Conservation (phyloP, 345 rosid genomes). For the sweet orange (Citrus sinensis) region DVS_A1.0 CM039163.1:50515501-50516000, state of each 20-base stretch:
- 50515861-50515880: conserved; percentile 19
- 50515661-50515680: neutral
- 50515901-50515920: neutral
- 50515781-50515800: conserved; percentile 72
- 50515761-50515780: conserved; percentile 69
- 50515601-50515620: conserved; percentile 85
- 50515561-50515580: conserved; percentile 65
- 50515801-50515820: conserved; percentile 79
- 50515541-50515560: conserved; percentile 51
- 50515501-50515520: conserved; percentile 77
- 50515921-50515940: neutral
- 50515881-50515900: conserved; percentile 5
- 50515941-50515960: neutral
- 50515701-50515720: conserved; percentile 47
- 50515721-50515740: conserved; percentile 51
- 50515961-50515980: neutral
- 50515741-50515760: conserved; percentile 72
- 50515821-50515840: conserved; percentile 72
- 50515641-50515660: conserved; percentile 43
- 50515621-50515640: conserved; percentile 76
- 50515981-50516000: neutral
- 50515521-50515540: conserved; percentile 48
- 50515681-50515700: conserved; percentile 28
- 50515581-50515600: conserved; percentile 59
- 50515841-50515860: conserved; percentile 68